Evolutionary conservation across 2,329 filamentous ascomycete species (phyloP), one percentile per base, ranked within the genome.

Genomic region (Penicillium brasilianum): DNA sequence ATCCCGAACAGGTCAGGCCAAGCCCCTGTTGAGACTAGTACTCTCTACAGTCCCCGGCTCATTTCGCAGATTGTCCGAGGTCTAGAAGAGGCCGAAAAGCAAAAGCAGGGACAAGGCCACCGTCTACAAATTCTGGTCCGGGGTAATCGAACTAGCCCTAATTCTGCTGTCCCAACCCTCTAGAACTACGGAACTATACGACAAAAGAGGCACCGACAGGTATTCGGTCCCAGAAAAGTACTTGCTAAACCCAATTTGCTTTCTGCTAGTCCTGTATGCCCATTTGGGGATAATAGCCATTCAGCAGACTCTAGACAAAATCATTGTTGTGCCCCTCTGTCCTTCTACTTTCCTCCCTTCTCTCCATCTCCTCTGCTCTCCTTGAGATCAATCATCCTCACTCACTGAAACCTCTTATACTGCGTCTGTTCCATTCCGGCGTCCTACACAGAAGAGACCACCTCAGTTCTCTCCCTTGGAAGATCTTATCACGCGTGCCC

Each of bases 401-500:
- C 20, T 8, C 37, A 16, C 32, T 22, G 7, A 5, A 39, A 25
- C 10, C 10, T 25, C 34, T 10, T 53, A 10, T 14, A 16, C 34
- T 22, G 39, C 34, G 22, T 20, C 50, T 20, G 14, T 46, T 41
- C 22, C 18, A 22, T 25, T 37, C 53, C 32, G 18, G 9, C 53
- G 9, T 46, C 51, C 49, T 39, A 51, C 22, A 14, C 49, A 43
- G 53, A 55, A 58, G 48, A 48, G 56, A 51, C 53, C 57, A 50
- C 4, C 50, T 32, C 41, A n/a, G n/a, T 30, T 16, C 37, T 57
- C 37, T 32, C 30, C 56, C 57, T 63, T n/a, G 28, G 49, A 14
- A 36, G 41, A 41, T 60, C 41, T 44, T 6, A 25, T 49, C 59
- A 61, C 66, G 62, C 28, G 59, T 51, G 62, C 57, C 44, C 11